phyloP scores from a whole-genome alignment of 2,329 filamentous ascomycete species.

The Lasiodiplodia citricola region DNA sequence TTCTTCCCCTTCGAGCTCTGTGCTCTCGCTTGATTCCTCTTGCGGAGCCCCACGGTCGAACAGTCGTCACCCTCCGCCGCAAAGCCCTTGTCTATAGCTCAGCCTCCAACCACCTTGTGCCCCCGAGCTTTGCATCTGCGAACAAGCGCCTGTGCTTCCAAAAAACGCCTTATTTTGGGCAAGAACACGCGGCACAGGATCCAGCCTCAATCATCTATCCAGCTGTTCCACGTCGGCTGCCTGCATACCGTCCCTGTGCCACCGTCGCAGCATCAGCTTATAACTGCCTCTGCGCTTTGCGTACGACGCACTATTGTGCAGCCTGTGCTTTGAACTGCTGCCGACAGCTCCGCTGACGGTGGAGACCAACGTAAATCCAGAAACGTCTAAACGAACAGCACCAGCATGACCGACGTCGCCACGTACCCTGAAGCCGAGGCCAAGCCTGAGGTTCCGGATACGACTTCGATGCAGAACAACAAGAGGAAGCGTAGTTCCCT shows the following conservation, averaged over 20 bases:
- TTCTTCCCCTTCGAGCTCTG: constrained; percentile 34
- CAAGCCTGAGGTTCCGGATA: constrained; percentile 38
- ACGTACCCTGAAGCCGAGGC: constrained; percentile 43
- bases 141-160: constrained; percentile 32
- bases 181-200: constrained; percentile 31
- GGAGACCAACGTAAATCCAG: not conserved
- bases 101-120: constrained; percentile 14
- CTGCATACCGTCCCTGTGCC: constrained; percentile 32
- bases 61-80: not conserved
- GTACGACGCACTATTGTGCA: constrained; percentile 25
- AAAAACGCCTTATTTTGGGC: constrained; percentile 27
- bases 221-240: constrained; percentile 32
- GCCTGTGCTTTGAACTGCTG: not conserved
- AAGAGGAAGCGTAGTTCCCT: constrained; percentile 55
- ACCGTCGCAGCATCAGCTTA: constrained; percentile 30
- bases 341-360: constrained; percentile 19
- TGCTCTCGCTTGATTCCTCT: constrained; percentile 37
- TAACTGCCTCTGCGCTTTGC: constrained; percentile 32
- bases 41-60: constrained; percentile 30
- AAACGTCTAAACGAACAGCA: not conserved
- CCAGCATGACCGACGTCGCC: constrained; percentile 45
- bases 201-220: constrained; percentile 28
- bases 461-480: constrained; percentile 37
- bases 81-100: constrained; percentile 3
- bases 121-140: constrained; percentile 35